Percentiles rank a stretch among this genome's conserved stretches.
phyloP scores from a whole-genome alignment of 257 asterid genomes.

The Lantana camara region DNA sequence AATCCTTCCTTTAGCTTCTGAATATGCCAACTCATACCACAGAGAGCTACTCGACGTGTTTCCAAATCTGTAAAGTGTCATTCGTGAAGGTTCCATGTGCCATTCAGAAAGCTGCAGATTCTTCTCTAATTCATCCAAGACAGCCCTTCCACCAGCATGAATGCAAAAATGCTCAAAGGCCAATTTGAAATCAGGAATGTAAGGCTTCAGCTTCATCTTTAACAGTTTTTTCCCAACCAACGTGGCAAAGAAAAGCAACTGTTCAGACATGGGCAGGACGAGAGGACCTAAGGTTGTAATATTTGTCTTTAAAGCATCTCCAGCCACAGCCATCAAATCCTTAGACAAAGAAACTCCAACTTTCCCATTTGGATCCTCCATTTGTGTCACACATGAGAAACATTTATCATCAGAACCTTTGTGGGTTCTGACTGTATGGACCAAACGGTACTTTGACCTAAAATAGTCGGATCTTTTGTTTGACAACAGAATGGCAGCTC shows the following conservation, averaged over 20 bases:
- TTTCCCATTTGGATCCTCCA: constrained; percentile 65
- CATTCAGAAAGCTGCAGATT: constrained; percentile 68
- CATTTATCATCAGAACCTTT: constrained; percentile 72
- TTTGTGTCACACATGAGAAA: constrained; percentile 66
- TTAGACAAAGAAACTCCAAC: constrained; percentile 68
- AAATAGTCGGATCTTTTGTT: constrained; percentile 62
- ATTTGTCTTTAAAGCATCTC: constrained; percentile 73
- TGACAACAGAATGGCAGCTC: constrained; percentile 67
- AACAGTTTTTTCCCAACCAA: constrained; percentile 57
- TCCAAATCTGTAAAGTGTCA: constrained; percentile 77
- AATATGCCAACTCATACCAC: constrained; percentile 72
- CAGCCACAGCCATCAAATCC: constrained; percentile 81
- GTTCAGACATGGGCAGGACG: constrained; percentile 79
- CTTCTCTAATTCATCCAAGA: constrained; percentile 76
- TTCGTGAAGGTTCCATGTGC: constrained; percentile 88
- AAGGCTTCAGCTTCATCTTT: constrained; percentile 74
- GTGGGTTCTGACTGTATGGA: constrained; percentile 80
- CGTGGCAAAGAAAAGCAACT: constrained; percentile 69
- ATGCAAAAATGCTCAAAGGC: constrained; percentile 90
- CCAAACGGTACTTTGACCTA: constrained; percentile 62
- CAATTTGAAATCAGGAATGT: constrained; percentile 75
- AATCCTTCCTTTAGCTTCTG: constrained; percentile 80
- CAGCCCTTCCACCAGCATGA: constrained; percentile 91
- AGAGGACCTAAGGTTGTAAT: constrained; percentile 79
- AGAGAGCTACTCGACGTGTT: constrained; percentile 88